phyloP scores from a whole-genome alignment of 495 filamentous ascomycete genomes.

The Penicillium arizonense region DNA sequence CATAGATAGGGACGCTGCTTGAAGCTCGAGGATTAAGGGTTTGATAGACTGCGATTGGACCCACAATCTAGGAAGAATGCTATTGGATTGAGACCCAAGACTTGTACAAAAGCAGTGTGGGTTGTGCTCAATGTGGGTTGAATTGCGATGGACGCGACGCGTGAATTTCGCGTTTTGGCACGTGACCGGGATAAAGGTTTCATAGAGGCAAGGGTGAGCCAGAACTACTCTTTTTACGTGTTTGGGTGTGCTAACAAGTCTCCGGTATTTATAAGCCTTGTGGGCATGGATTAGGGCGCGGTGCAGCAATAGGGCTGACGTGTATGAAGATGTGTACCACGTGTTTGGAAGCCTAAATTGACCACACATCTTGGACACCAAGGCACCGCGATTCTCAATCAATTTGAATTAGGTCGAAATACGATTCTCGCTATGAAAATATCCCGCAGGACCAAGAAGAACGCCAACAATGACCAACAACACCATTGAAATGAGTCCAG shows the following conservation, averaged over 20 bases:
- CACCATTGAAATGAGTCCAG: background rate
- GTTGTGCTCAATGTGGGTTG: background rate
- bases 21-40: too few species aligned
- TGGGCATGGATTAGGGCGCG: background rate
- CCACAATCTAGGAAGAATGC: background rate
- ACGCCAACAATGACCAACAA: background rate
- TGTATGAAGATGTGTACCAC: background rate
- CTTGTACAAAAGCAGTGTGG: background rate
- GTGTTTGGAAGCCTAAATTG: background rate
- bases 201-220: too few species aligned
- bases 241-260: too few species aligned
- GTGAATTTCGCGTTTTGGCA: background rate
- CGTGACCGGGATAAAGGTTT: background rate
- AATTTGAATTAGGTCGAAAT: background rate
- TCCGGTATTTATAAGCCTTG: too few species aligned
- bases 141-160: background rate
- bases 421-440: background rate
- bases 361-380: background rate
- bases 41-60: background rate
- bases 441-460: background rate
- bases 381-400: background rate
- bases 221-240: too few species aligned
- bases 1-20: too few species aligned
- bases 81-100: background rate
- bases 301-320: background rate